Conservation (phyloP, 495 filamentous ascomycete species). For the Aspergillus affinis region DNA sequence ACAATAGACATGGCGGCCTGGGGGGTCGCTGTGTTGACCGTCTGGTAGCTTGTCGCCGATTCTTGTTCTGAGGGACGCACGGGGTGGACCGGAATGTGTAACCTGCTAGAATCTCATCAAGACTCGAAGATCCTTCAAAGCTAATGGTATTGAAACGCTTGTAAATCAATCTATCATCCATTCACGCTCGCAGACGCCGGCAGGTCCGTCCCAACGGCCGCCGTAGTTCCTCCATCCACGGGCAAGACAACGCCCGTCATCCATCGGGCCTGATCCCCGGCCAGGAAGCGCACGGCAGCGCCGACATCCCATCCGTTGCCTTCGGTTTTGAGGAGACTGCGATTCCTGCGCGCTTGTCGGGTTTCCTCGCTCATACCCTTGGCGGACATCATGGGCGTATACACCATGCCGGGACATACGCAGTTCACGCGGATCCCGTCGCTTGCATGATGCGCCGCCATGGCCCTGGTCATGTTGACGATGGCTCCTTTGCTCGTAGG, state of each 20-base stretch:
- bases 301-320: constrained; percentile 55
- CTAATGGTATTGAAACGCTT: neutral
- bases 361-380: constrained; percentile 51
- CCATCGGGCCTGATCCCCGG: constrained; percentile 48
- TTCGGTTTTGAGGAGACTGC: constrained; percentile 54
- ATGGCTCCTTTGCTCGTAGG: constrained; percentile 61
- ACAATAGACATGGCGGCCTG: constrained; percentile 28
- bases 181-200: constrained; percentile 4
- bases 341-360: constrained; percentile 43
- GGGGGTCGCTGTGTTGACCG: constrained; percentile 31
- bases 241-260: constrained; percentile 49
- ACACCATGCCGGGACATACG: constrained; percentile 61
- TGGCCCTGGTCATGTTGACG: constrained; percentile 58
- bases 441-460: constrained; percentile 56
- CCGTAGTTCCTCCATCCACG: constrained; percentile 51
- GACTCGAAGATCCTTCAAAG: too few relatives aligned
- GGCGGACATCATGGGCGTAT: constrained; percentile 59
- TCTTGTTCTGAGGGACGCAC: neutral
- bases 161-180: neutral
- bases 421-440: constrained; percentile 59
- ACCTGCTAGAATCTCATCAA: too few relatives aligned
- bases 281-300: constrained; percentile 40
- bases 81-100: neutral
- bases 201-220: constrained; percentile 26
- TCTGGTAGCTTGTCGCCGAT: constrained; percentile 8